Evolutionary conservation across 2,329 filamentous ascomycete species (phyloP).

Genomic region (Fusarium succisae): DNA sequence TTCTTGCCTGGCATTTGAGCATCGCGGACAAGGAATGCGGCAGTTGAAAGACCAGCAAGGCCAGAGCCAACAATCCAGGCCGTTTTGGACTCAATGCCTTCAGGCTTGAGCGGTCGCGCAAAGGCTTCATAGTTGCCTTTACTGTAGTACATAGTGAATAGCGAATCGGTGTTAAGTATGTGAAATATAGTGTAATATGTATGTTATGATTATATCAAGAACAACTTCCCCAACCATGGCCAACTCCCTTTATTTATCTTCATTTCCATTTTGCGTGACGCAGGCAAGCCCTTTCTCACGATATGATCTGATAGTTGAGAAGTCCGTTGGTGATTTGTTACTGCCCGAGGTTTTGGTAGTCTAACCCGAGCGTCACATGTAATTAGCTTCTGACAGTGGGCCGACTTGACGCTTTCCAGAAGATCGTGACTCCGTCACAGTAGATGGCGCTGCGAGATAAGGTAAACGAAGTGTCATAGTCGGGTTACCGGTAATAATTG

Average conservation of each 20-base stretch:
- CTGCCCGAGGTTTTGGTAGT: not conserved
- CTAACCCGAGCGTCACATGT: not conserved
- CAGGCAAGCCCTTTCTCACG: not conserved
- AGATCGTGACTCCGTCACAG: not conserved
- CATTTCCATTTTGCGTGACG: not conserved
- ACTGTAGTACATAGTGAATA: not conserved
- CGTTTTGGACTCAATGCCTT: not conserved
- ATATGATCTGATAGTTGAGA: not conserved
- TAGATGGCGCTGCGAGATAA: not conserved
- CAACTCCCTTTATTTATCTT: not conserved
- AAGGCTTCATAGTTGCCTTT: slow-evolving; percentile 1
- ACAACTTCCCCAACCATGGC: not conserved
- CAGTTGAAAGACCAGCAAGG: not conserved
- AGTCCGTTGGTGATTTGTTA: not conserved
- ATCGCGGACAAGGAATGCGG: slow-evolving; percentile 1
- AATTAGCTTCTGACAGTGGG: slow-evolving; percentile 3
- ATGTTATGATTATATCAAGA: not conserved
- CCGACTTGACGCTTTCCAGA: not conserved
- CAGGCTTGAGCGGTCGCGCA: not conserved
- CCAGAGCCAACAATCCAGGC: slow-evolving; percentile 3
- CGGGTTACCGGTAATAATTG: not conserved
- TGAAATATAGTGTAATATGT: not conserved
- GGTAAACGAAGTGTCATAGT: not conserved
- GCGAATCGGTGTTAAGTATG: no score
- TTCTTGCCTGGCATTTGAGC: slow-evolving; percentile 1